These are phyloP conservation scores for Diaporthe caulivora DNA, from an alignment of 2,329 filamentous ascomycete species.

Conservation along the genomic window DNA sequence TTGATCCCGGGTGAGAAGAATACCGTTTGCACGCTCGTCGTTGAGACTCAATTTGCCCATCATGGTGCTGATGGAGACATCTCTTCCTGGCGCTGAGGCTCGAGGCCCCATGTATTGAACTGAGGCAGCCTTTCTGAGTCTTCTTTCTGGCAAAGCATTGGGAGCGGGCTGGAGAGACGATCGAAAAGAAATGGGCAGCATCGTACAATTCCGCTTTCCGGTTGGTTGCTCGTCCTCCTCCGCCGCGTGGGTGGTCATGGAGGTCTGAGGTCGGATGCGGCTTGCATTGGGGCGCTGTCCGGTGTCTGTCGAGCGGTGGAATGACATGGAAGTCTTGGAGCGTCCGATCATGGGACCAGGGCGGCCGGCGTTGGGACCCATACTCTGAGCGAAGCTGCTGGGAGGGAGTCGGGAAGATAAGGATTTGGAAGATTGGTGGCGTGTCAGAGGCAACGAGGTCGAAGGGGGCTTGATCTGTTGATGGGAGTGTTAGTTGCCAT, in stretches of 20 bases:
- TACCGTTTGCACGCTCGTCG: constrained; percentile 45
- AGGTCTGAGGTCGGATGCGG: constrained; percentile 57
- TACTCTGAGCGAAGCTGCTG: constrained; percentile 67
- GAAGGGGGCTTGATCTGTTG: constrained; percentile 53
- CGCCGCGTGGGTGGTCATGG: constrained; percentile 49
- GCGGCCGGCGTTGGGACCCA: constrained; percentile 65
- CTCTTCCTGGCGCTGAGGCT: constrained; percentile 44
- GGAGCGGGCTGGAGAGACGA: constrained; percentile 38
- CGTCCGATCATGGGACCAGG: constrained; percentile 56
- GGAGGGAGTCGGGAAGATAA: constrained; percentile 56
- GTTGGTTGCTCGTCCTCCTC: constrained; percentile 45
- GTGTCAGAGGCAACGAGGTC: constrained; percentile 48
- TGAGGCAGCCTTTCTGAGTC: constrained; percentile 45
- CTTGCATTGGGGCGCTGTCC: constrained; percentile 53
- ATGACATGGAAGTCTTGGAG: constrained; percentile 64
- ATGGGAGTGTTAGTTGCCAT: constrained; percentile 19
- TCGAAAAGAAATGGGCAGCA: constrained; percentile 42
- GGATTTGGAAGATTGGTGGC: constrained; percentile 55
- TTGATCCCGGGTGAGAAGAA: constrained; percentile 55
- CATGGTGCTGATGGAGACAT: constrained; percentile 48
- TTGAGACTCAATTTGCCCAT: constrained; percentile 56
- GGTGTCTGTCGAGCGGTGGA: constrained; percentile 60
- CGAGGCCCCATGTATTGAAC: constrained; percentile 42
- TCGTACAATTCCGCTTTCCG: constrained; percentile 55
- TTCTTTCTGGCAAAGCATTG: constrained; percentile 41